Base-by-base conservation (phyloP, 306 rosid genomes). In the Hippophae gyantsensis region DNA sequence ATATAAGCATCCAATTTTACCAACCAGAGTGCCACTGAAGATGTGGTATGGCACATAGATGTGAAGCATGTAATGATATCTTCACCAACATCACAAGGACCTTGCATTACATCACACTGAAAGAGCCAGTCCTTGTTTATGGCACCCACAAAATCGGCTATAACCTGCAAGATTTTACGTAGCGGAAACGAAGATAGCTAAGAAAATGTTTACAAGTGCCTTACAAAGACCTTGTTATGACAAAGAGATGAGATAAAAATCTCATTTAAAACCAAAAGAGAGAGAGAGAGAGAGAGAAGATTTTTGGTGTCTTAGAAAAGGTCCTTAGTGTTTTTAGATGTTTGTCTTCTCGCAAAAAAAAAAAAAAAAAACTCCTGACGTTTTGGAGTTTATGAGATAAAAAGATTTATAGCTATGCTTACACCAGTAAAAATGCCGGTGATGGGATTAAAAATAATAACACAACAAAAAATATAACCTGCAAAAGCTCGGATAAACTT, bases 21-120 rank as follows among this genome's bases (percentile, higher is more conserved):
- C 80, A 92, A 75, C 99, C 96, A 92, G 48, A 92, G 77, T 56
- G 95, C 96, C 59, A 88, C 84, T 45, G 99, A 88, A 62, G 99
- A 88, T 58, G 90, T 80, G 4, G 99, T 92, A 48, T 64, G 99
- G 9, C 95, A 95, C 80, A 86, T 68, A 60, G 87, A 67, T 45
- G 79, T 70, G 68, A 87, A 92, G 50, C 84, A 81, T 54, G 84
- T 72, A 65, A 88, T 63, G 9, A 78, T 74, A 64, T 86, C 86
- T 74, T 69, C 85, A 66, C 78, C 78, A 57, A 73, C 43, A 6
- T 66, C 56, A 9, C 63, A 67, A 50, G 82, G 64, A 56, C 63
- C 73, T 7, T 77, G 81, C 11, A 64, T 75, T 45, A 70, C 63
- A 60, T 65, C 74, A 67, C 73, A 83, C 47, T 75, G 77, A 68